Evolutionary conservation across 768 basidiomycete genomes (phyloP).

Genomic region (Russula olivacea): DNA sequence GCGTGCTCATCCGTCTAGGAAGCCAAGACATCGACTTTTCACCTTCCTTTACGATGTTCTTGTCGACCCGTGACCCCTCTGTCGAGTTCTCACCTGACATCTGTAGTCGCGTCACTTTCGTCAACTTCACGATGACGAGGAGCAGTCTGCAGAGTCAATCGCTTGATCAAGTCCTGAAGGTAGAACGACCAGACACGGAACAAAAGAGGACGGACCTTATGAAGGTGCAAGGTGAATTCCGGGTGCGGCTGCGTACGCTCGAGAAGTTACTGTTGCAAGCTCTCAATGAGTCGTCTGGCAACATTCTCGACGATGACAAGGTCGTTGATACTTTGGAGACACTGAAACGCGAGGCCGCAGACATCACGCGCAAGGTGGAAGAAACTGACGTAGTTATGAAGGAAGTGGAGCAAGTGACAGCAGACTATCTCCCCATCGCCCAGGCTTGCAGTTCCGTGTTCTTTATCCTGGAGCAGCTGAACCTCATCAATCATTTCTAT

Average conservation of each 20-base stretch:
- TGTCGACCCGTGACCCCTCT: constrained; percentile 94
- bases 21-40: constrained; percentile 99
- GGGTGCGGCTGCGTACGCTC: constrained; percentile 82
- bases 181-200: constrained; percentile 95
- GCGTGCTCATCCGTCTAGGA: constrained; percentile 92
- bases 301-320: constrained; percentile 97
- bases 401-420: constrained; percentile 93
- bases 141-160: constrained; percentile 98
- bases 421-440: constrained; percentile 89
- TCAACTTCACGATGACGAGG: constrained; percentile 98
- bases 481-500: constrained; percentile 94
- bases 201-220: constrained; percentile 92
- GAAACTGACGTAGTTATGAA: constrained; percentile 95
- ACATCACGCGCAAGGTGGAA: constrained; percentile 91
- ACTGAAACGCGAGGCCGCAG: constrained; percentile 91
- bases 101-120: constrained; percentile 93
- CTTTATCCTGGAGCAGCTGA: constrained; percentile 94
- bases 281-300: constrained; percentile 92
- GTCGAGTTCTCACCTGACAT: constrained; percentile 98
- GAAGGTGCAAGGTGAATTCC: constrained; percentile 98
- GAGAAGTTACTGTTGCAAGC: constrained; percentile 92
- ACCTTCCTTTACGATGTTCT: constrained; percentile 99
- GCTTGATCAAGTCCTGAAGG: constrained; percentile 92
- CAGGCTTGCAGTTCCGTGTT: constrained; percentile 95
- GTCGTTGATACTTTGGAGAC: constrained; percentile 96